phyloP scores from a whole-genome alignment of 2,329 filamentous ascomycete genomes.

The Trichophyton mentagrophytes region DNA sequence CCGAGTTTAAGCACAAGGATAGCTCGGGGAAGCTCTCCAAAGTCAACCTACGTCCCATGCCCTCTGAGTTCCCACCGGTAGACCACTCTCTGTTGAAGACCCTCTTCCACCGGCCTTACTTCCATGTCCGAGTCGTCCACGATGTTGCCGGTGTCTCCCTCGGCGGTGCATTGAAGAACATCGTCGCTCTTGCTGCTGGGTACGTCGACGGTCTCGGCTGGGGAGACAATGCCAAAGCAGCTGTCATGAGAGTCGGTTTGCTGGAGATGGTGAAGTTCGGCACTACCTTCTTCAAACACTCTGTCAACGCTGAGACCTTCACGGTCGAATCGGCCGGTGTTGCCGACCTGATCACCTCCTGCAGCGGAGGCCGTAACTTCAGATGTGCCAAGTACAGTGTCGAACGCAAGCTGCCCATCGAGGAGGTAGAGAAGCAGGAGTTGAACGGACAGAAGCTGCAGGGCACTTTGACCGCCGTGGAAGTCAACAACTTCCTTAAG shows the following conservation, averaged over 20 bases:
- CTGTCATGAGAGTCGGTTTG: constrained; percentile 89
- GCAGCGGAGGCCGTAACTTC: constrained; percentile 84
- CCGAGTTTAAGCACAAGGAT: constrained; percentile 52
- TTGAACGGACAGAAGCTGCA: constrained; percentile 96
- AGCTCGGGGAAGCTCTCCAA: constrained; percentile 54
- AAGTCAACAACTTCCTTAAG: constrained; percentile 82
- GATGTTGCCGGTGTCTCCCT: constrained; percentile 97
- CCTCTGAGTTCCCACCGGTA: constrained; percentile 69
- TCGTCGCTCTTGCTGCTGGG: constrained; percentile 84
- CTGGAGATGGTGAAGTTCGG: constrained; percentile 96
- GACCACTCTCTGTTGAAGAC: constrained; percentile 71
- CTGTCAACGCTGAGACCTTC: constrained; percentile 70
- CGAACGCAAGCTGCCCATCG: constrained; percentile 63
- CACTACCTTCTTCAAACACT: constrained; percentile 78
- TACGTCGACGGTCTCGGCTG: constrained; percentile 92
- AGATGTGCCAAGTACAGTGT: constrained; percentile 82
- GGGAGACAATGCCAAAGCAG: constrained; percentile 98
- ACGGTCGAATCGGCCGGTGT: constrained; percentile 95
- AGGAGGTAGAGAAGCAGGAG: constrained; percentile 77
- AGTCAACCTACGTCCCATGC: constrained; percentile 61
- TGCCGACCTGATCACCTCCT: constrained; percentile 89
- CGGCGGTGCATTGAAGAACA: constrained; percentile 89
- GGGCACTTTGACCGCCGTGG: constrained; percentile 79
- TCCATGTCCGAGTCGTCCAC: constrained; percentile 85
- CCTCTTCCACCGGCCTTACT: constrained; percentile 92